Evolutionary conservation across 805 yeast genomes (phyloP).

Genomic region (Metschnikowia chrysomelidarum): DNA sequence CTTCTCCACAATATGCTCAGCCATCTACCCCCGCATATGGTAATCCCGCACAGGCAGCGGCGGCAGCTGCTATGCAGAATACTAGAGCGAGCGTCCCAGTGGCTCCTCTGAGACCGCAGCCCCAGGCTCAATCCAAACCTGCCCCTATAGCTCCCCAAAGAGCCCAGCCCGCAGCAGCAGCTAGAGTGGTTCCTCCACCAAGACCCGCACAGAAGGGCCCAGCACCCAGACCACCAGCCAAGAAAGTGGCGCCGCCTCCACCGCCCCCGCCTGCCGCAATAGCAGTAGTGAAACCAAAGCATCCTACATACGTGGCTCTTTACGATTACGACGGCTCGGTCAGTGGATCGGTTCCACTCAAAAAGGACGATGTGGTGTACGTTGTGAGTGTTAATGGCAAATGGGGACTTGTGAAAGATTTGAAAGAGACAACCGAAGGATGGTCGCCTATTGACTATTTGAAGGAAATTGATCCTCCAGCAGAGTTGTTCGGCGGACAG

Average conservation of each 20-base stretch:
- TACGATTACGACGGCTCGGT: slow-evolving; percentile 90
- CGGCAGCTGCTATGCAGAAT: background rate
- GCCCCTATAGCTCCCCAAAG: slow-evolving; percentile 26
- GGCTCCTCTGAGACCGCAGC: slow-evolving; percentile 15
- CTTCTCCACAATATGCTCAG: slow-evolving; percentile 8
- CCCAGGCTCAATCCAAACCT: slow-evolving; percentile 18
- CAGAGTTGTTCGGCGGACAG: slow-evolving; percentile 23
- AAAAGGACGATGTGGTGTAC: slow-evolving; percentile 72
- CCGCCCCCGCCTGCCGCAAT: slow-evolving; percentile 69
- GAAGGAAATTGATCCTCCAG: slow-evolving; percentile 54
- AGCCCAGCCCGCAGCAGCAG: slow-evolving; percentile 22
- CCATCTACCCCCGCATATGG: slow-evolving; percentile 4
- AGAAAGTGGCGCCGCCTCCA: slow-evolving; percentile 34
- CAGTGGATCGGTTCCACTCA: slow-evolving; percentile 72
- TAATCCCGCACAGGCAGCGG: background rate
- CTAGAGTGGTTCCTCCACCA: slow-evolving; percentile 10
- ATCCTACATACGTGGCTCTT: slow-evolving; percentile 79
- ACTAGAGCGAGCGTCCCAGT: slow-evolving; percentile 4
- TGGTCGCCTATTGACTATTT: slow-evolving; percentile 98
- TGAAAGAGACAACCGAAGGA: slow-evolving; percentile 79
- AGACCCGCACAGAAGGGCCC: slow-evolving; percentile 30
- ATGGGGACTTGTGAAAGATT: slow-evolving; percentile 86
- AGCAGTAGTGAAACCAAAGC: slow-evolving; percentile 51
- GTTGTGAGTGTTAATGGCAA: slow-evolving; percentile 78
- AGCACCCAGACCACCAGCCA: slow-evolving; percentile 65